These are phyloP conservation scores for Mimosa bimucronata DNA, from an alignment of 306 rosid species.

Conservation along the genomic window DNA sequence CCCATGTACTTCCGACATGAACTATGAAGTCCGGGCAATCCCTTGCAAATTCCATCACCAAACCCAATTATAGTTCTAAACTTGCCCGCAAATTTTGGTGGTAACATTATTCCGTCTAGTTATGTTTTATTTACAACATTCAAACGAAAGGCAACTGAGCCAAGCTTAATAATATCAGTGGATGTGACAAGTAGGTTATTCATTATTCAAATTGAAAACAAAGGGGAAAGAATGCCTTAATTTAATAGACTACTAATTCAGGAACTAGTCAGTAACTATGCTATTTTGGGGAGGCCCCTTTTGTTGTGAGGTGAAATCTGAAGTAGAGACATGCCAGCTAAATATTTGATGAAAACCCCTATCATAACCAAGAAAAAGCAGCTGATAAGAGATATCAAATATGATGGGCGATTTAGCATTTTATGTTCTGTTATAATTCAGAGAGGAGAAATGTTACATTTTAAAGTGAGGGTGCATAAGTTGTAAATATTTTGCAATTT, in stretches of 20 bases:
- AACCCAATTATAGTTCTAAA: neutral
- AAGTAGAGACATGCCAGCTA: neutral
- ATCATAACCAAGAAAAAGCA: neutral
- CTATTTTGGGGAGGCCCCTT: neutral
- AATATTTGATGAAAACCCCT: neutral
- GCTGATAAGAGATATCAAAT: too few relatives aligned
- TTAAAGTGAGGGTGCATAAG: too few relatives aligned
- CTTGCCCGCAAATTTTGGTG: neutral
- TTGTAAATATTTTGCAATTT: too few relatives aligned
- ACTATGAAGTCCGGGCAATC: too few relatives aligned
- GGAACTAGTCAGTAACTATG: neutral
- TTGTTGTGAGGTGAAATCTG: neutral
- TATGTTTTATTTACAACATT: neutral
- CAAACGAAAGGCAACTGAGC: neutral
- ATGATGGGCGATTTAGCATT: neutral
- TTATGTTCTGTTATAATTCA: neutral
- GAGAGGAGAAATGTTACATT: neutral
- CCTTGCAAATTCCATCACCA: neutral
- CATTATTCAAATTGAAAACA: too few relatives aligned
- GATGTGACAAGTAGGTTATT: too few relatives aligned
- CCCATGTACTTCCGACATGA: too few relatives aligned
- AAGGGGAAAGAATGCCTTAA: too few relatives aligned
- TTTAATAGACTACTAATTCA: too few relatives aligned
- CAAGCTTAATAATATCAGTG: neutral
- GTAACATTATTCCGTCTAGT: neutral